Conservation (phyloP, 2,329 filamentous ascomycete genomes). For the Aotearoamyces nothofagi region DNA sequence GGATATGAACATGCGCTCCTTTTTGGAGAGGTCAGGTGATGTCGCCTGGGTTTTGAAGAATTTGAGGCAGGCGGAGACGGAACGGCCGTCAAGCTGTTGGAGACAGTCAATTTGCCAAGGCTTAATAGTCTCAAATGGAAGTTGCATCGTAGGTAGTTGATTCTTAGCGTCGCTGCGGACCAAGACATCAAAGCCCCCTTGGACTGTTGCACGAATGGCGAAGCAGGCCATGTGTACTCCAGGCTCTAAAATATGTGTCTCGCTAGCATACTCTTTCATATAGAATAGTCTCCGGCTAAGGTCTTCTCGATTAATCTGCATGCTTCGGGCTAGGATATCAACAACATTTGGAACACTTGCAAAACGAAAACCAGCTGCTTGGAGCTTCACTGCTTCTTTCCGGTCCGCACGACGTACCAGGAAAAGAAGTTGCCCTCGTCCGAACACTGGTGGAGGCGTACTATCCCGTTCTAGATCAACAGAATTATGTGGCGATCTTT, state of each 20-base stretch:
- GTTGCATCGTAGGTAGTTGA: slow-evolving; percentile 38
- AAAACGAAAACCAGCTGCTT: slow-evolving; percentile 66
- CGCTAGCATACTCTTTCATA: slow-evolving; percentile 44
- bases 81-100: slow-evolving; percentile 29
- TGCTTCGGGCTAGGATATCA: slow-evolving; percentile 50
- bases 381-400: slow-evolving; percentile 46
- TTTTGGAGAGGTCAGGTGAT: slow-evolving; percentile 21
- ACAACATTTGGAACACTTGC: slow-evolving; percentile 53
- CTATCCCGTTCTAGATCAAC: slow-evolving; percentile 24
- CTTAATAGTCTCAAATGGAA: slow-evolving; percentile 35
- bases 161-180: slow-evolving; percentile 27
- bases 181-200: slow-evolving; percentile 20
- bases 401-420: slow-evolving; percentile 49
- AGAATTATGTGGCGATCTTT: slow-evolving; percentile 39
- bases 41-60: slow-evolving; percentile 22
- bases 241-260: slow-evolving; percentile 29
- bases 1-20: slow-evolving; percentile 28
- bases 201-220: slow-evolving; percentile 30
- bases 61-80: slow-evolving; percentile 24
- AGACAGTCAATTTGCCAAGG: slow-evolving; percentile 37
- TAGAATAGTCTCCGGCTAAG: slow-evolving; percentile 44
- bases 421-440: slow-evolving; percentile 68
- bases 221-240: slow-evolving; percentile 45
- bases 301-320: slow-evolving; percentile 55
- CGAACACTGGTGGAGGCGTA: slow-evolving; percentile 26